A percentile compares a stretch with the other conserved stretches of the same genome.
Evolutionary conservation across 1,284 basidiomycete species (phyloP).

Genomic region (Phellopilus nigrolimitatus): DNA sequence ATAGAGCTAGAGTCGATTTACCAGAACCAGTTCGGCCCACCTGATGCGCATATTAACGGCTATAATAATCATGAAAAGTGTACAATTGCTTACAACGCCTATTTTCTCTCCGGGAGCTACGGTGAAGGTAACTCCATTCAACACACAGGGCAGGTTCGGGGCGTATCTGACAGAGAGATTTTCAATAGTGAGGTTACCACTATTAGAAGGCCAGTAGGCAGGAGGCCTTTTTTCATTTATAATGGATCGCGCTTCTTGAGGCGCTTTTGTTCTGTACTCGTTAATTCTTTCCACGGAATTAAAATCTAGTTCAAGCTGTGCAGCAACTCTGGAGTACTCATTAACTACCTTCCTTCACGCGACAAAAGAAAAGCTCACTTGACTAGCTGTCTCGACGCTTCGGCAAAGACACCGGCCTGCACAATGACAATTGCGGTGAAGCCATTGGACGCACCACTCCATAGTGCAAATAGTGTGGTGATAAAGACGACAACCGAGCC

Average conservation of each 20-base stretch:
- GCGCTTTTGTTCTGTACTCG: conserved; percentile 75
- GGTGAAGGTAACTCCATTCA: conserved; percentile 65
- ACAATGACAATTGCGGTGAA: conserved; percentile 78
- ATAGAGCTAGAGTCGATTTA: conserved; percentile 70
- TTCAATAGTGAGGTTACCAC: conserved; percentile 52
- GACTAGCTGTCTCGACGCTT: conserved; percentile 64
- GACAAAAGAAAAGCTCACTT: conserved; percentile 32
- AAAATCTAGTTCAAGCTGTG: conserved; percentile 70
- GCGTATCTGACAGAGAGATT: conserved; percentile 72
- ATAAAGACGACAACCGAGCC: conserved; percentile 73
- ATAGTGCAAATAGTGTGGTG: conserved; percentile 69
- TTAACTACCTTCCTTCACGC: neutral
- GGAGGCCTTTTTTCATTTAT: conserved; percentile 53
- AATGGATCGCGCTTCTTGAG: conserved; percentile 74
- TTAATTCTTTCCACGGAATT: conserved; percentile 79
- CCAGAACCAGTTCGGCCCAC: conserved; percentile 66
- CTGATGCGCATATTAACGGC: conserved; percentile 28
- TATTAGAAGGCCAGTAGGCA: conserved; percentile 73
- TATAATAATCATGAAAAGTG: neutral
- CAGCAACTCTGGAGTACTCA: conserved; percentile 42
- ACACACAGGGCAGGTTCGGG: conserved; percentile 65
- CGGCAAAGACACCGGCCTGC: conserved; percentile 65
- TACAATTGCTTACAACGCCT: conserved; percentile 48
- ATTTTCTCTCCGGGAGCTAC: conserved; percentile 75
- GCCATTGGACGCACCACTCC: conserved; percentile 61